phyloP scores from a whole-genome alignment of 176 grass and related monocot species.

The Oryza rufipogon region DNA sequence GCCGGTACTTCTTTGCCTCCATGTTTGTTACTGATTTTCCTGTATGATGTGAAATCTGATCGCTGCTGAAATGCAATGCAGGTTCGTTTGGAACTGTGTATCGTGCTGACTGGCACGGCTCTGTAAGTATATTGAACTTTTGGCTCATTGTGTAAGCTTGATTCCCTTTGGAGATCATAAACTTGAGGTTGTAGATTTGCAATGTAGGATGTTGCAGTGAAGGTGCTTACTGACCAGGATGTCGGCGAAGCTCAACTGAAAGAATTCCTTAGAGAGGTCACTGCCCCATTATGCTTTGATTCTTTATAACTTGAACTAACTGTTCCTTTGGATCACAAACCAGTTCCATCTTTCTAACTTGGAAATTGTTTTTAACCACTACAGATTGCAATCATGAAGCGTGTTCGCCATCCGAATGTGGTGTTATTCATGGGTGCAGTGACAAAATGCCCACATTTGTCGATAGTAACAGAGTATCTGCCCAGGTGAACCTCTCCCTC shows the following conservation, averaged over 20 bases:
- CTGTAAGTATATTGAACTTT: conserved; percentile 58
- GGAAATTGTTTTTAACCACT: background rate
- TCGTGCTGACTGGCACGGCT: conserved; percentile 91
- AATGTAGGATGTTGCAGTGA: conserved; percentile 93
- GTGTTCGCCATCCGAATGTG: conserved; percentile 85
- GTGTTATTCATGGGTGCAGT: conserved; percentile 96
- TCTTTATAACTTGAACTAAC: background rate
- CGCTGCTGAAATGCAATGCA: conserved; percentile 29
- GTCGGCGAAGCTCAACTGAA: conserved; percentile 67
- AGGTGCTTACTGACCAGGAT: conserved; percentile 83
- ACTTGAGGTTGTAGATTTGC: conserved; percentile 20
- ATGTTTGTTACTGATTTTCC: background rate
- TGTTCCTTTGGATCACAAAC: background rate
- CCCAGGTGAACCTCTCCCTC: conserved; percentile 54
- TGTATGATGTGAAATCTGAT: conserved; percentile 9
- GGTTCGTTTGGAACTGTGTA: conserved; percentile 94
- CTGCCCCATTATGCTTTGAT: background rate
- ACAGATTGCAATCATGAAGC: conserved; percentile 97
- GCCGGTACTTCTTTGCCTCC: conserved; percentile 64
- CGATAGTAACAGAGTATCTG: conserved; percentile 94
- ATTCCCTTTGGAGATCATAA: conserved; percentile 25
- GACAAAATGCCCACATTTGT: conserved; percentile 76
- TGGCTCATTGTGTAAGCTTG: background rate
- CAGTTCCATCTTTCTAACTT: background rate
- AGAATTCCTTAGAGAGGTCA: conserved; percentile 93